Conservation (phyloP, 768 basidiomycete genomes). For the Podaxis sp. region DNA sequence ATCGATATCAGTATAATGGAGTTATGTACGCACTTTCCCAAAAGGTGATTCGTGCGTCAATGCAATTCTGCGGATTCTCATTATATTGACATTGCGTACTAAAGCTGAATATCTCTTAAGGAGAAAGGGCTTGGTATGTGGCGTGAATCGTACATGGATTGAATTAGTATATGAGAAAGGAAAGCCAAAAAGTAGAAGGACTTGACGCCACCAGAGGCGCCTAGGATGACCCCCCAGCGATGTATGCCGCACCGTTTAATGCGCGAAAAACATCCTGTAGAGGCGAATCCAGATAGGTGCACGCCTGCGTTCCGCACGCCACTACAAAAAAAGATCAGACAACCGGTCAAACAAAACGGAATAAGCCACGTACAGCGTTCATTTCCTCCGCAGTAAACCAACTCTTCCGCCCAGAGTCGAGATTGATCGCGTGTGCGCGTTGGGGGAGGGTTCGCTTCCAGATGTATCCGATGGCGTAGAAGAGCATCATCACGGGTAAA, state of each 20-base stretch:
- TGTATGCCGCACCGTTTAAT: conserved; percentile 21
- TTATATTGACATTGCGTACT: neutral
- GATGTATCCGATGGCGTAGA: conserved; percentile 35
- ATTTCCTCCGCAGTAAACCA: conserved; percentile 47
- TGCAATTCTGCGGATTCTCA: neutral
- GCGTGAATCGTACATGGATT: neutral
- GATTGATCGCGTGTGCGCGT: conserved; percentile 38
- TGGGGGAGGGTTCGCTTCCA: conserved; percentile 43
- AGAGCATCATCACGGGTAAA: conserved; percentile 38
- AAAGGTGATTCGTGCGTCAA: neutral
- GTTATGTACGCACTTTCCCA: neutral
- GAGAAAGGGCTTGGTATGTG: neutral
- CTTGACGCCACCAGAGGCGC: neutral
- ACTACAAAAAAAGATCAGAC: conserved; percentile 22
- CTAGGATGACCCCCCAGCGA: too few species aligned
- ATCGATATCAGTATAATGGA: neutral
- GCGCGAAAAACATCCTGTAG: conserved; percentile 41
- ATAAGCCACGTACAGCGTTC: conserved; percentile 31
- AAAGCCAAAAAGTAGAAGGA: neutral
- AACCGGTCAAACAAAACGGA: neutral
- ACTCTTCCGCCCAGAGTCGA: conserved; percentile 46
- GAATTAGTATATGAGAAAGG: neutral
- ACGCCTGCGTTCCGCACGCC: conserved; percentile 36
- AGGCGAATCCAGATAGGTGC: conserved; percentile 38
- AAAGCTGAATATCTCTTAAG: neutral